Conservation (phyloP, 208 protist species). For the Endotrypanum monterogeii region DNA sequence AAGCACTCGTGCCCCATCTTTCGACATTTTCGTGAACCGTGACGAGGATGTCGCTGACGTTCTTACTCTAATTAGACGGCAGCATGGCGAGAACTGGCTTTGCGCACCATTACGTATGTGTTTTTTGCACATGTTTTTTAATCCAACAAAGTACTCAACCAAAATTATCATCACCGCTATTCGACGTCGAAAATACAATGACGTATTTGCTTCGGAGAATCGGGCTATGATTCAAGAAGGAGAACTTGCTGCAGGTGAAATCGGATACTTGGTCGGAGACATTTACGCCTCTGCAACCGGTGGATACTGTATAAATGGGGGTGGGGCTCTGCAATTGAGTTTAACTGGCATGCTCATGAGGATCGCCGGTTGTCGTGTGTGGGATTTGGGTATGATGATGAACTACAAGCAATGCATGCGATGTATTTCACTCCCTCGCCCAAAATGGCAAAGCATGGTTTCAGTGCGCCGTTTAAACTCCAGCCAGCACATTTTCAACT, state of each 20-base stretch:
- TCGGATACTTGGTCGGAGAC: constrained; percentile 84
- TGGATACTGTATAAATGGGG: constrained; percentile 70
- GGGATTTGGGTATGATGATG: constrained; percentile 91
- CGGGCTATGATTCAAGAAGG: constrained; percentile 43
- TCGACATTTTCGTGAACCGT: constrained; percentile 78
- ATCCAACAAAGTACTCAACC: constrained; percentile 52
- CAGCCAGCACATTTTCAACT: constrained; percentile 13
- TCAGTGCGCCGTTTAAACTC: constrained; percentile 8
- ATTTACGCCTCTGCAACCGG: constrained; percentile 87
- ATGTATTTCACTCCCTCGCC: constrained; percentile 24
- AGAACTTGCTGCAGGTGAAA: constrained; percentile 70
- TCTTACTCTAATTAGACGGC: constrained; percentile 55
- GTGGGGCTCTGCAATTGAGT: constrained; percentile 72
- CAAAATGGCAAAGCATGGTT: constrained; percentile 23
- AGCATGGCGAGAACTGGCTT: constrained; percentile 88
- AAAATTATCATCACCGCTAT: constrained; percentile 77
- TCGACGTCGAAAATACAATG: constrained; percentile 48
- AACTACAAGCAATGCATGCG: constrained; percentile 59
- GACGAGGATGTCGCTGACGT: constrained; percentile 61
- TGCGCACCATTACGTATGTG: constrained; percentile 70
- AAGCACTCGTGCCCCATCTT: constrained; percentile 22
- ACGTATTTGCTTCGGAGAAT: not conserved
- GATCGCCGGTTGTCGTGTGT: constrained; percentile 59
- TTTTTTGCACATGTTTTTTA: constrained; percentile 68
- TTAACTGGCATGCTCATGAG: constrained; percentile 53